Percentiles rank a stretch among this genome's conserved stretches.
These are phyloP conservation scores for Xylaria sp. DNA, from an alignment of 2,329 filamentous ascomycete genomes.

Conservation along the genomic window DNA sequence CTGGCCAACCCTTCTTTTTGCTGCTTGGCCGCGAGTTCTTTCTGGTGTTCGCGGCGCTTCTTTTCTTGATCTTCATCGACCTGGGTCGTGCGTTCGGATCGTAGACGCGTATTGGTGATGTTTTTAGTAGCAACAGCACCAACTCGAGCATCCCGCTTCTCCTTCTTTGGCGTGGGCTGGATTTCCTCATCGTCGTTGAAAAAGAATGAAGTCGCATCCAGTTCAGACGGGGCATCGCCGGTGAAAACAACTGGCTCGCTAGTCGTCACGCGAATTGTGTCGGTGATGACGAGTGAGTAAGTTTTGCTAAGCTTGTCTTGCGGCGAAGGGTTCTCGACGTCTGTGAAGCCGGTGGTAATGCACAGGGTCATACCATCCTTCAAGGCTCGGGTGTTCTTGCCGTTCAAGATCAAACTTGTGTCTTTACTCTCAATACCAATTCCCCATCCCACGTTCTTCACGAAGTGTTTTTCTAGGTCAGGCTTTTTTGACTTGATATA, in stretches of 20 bases:
- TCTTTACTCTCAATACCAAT: conserved; percentile 94
- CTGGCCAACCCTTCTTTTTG: conserved; percentile 86
- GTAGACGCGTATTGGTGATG: conserved; percentile 91
- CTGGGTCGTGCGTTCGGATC: conserved; percentile 88
- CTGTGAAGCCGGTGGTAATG: conserved; percentile 88
- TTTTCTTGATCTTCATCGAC: conserved; percentile 91
- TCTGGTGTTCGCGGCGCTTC: conserved; percentile 89
- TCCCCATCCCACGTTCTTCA: conserved; percentile 90
- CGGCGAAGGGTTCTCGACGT: conserved; percentile 85
- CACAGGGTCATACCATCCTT: conserved; percentile 98
- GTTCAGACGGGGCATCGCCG: conserved; percentile 87
- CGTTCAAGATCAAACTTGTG: conserved; percentile 82
- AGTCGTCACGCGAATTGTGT: conserved; percentile 88
- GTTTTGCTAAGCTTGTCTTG: conserved; percentile 90
- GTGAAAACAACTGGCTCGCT: conserved; percentile 90
- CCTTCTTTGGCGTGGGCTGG: conserved; percentile 86
- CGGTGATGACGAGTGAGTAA: conserved; percentile 90
- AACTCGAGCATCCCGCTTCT: conserved; percentile 84
- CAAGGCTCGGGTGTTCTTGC: conserved; percentile 82
- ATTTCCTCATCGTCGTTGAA: conserved; percentile 96
- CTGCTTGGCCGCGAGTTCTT: conserved; percentile 86
- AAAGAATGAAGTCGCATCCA: conserved; percentile 96
- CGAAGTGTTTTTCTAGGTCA: conserved; percentile 92
- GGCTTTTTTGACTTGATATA: conserved; percentile 91
- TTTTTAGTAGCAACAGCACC: conserved; percentile 93